These are phyloP conservation scores for Kazachstania psychrophila DNA, from an alignment of 805 yeast genomes.

Conservation along the genomic window DNA sequence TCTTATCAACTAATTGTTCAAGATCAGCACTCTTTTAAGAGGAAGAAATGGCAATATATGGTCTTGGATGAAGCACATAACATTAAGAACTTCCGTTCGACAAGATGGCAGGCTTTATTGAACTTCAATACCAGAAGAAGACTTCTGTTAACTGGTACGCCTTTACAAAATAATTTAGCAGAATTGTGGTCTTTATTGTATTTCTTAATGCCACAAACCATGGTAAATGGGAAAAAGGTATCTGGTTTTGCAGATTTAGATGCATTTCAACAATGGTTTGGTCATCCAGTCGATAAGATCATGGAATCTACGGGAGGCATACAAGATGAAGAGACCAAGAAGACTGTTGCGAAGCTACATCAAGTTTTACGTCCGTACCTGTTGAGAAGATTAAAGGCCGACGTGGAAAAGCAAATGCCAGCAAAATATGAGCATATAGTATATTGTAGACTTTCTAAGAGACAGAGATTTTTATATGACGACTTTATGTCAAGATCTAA, in stretches of 20 bases:
- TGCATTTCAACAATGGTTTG: slow-evolving; percentile 97
- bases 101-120: slow-evolving; percentile 91
- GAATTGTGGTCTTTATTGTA: slow-evolving; percentile 94
- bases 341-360: slow-evolving; percentile 81
- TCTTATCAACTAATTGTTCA: slow-evolving; percentile 97
- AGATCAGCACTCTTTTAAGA: slow-evolving; percentile 86
- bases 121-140: slow-evolving; percentile 91
- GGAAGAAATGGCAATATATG: slow-evolving; percentile 94
- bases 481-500: slow-evolving; percentile 97
- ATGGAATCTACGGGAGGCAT: slow-evolving; percentile 49
- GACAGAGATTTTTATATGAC: slow-evolving; percentile 87
- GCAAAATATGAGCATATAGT: slow-evolving; percentile 93
- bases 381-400: slow-evolving; percentile 83
- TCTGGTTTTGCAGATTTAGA: slow-evolving; percentile 94
- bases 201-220: slow-evolving; percentile 89
- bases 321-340: slow-evolving; percentile 70
- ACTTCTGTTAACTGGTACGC: slow-evolving; percentile 88
- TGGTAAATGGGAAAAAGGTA: slow-evolving; percentile 34
- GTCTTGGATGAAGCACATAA: slow-evolving; percentile 97
- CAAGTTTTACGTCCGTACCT: slow-evolving; percentile 90
- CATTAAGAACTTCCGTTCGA: slow-evolving; percentile 90
- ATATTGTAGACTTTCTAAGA: slow-evolving; percentile 81
- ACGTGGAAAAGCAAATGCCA: slow-evolving; percentile 98
- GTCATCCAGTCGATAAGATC: slow-evolving; percentile 89
- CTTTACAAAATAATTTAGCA: slow-evolving; percentile 86